These are phyloP conservation scores for Pseudonitzschia multiseries DNA, from an alignment of 108 stramenopile genomes.

Conservation along the genomic window DNA sequence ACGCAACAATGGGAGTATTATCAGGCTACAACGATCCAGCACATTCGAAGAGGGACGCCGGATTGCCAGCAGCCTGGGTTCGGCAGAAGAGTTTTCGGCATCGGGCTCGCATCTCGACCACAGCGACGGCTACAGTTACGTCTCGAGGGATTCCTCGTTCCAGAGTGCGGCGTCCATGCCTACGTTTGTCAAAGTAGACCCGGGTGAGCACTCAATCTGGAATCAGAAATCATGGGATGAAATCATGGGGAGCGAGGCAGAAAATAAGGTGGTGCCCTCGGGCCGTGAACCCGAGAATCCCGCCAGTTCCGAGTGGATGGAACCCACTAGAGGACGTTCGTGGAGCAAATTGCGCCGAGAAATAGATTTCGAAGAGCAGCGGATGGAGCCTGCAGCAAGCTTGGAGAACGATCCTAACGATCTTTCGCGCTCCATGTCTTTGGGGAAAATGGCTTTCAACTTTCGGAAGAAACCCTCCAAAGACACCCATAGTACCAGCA, in stretches of 20 bases:
- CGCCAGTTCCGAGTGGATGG: neutral
- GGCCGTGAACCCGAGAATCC: neutral
- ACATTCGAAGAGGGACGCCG: constrained; percentile 19
- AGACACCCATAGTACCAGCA: neutral
- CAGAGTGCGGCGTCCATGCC: constrained; percentile 12
- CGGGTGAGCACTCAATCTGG: constrained; percentile 1
- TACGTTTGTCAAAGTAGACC: constrained; percentile 23
- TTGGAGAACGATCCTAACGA: neutral
- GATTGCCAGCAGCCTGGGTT: constrained; percentile 12
- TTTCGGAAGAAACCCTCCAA: neutral
- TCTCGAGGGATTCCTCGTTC: neutral
- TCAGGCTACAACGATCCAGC: constrained; percentile 4
- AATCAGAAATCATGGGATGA: constrained; percentile 18
- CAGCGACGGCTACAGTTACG: neutral
- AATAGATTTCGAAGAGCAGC: neutral
- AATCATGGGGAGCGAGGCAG: neutral
- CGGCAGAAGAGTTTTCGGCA: constrained; percentile 3
- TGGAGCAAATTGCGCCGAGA: constrained; percentile 14
- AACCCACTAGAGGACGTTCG: neutral
- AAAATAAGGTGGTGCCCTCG: neutral
- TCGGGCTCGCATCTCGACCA: neutral
- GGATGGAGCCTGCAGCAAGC: neutral
- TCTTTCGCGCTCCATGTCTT: neutral
- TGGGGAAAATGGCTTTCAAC: neutral
- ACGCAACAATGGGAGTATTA: constrained; percentile 12